A percentile compares a stretch with the other conserved stretches of the same genome.
phyloP scores from a whole-genome alignment of 139 green algal species.

The Micractinium sp. region DNA sequence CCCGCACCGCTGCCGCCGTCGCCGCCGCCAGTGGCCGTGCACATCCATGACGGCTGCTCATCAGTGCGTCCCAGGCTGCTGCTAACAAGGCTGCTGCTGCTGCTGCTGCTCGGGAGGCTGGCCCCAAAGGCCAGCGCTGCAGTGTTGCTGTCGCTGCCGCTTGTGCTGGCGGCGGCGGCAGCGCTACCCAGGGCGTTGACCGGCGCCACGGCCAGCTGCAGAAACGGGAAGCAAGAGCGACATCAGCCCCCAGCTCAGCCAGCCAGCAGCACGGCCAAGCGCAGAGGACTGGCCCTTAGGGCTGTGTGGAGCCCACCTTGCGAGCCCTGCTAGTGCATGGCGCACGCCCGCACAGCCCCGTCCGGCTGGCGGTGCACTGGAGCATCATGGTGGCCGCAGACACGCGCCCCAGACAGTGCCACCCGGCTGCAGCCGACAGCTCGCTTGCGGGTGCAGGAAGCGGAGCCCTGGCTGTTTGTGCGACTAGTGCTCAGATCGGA shows the following conservation, averaged over 20 bases:
- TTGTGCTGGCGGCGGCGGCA: neutral
- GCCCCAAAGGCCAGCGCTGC: neutral
- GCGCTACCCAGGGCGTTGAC: conserved; percentile 15
- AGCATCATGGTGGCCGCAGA: too few species aligned
- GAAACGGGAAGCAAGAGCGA: neutral
- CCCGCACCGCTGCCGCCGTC: conserved; percentile 10
- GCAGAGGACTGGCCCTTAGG: neutral
- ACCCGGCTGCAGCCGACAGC: too few species aligned
- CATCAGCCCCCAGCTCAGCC: neutral
- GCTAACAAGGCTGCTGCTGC: neutral
- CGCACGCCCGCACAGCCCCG: too few species aligned
- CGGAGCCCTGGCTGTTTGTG: too few species aligned
- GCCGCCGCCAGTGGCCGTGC: conserved; percentile 13
- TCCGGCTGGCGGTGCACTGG: too few species aligned
- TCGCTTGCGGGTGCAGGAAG: too few species aligned
- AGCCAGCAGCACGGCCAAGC: neutral
- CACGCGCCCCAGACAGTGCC: too few species aligned
- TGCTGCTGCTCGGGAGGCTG: conserved; percentile 7
- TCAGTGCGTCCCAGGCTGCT: neutral
- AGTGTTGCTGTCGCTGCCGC: neutral
- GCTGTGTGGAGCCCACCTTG: neutral
- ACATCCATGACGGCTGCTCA: conserved; percentile 12
- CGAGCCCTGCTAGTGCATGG: conserved; percentile 3
- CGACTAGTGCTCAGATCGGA: too few species aligned
- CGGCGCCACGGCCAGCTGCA: neutral